These are phyloP conservation scores for Clonostachys rosea DNA, from an alignment of 2,329 filamentous ascomycete species.

Conservation along the genomic window DNA sequence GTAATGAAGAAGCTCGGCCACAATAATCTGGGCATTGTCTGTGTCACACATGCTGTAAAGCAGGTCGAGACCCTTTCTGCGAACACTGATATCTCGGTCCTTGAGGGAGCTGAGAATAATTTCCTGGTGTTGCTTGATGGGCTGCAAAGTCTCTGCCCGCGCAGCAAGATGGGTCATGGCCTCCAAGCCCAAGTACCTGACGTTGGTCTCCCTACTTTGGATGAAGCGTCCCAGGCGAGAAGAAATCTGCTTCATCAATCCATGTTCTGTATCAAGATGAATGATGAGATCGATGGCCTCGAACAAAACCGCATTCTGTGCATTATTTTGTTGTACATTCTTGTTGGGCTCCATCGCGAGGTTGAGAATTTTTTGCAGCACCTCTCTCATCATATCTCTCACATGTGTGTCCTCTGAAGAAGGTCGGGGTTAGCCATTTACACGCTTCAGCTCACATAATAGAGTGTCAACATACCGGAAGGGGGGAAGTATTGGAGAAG, in stretches of 20 bases:
- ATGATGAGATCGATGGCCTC: slow-evolving; percentile 99
- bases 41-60: slow-evolving; percentile 99
- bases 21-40: slow-evolving; percentile 89
- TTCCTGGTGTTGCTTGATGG: slow-evolving; percentile 96
- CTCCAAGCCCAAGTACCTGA: slow-evolving; percentile 90
- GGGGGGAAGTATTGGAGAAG: slow-evolving; percentile 95
- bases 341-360: slow-evolving; percentile 90
- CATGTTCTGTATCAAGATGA: slow-evolving; percentile 91
- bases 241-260: slow-evolving; percentile 94
- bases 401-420: slow-evolving; percentile 81
- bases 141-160: slow-evolving; percentile 86
- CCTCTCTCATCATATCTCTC: slow-evolving; percentile 86
- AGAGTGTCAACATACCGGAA: slow-evolving; percentile 57
- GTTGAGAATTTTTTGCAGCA: slow-evolving; percentile 86
- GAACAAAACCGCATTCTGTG: slow-evolving; percentile 95
- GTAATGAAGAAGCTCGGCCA: slow-evolving; percentile 89
- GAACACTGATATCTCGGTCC: slow-evolving; percentile 94
- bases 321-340: slow-evolving; percentile 99
- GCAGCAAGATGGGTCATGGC: slow-evolving; percentile 98
- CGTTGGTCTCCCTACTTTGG: slow-evolving; percentile 93
- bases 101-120: slow-evolving; percentile 93
- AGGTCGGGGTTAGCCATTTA: too few relatives aligned
- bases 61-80: slow-evolving; percentile 89
- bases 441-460: not conserved
- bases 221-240: slow-evolving; percentile 90